These are phyloP conservation scores for Pythium dissotocum DNA, from an alignment of 352 stramenopile species.

Conservation along the genomic window DNA sequence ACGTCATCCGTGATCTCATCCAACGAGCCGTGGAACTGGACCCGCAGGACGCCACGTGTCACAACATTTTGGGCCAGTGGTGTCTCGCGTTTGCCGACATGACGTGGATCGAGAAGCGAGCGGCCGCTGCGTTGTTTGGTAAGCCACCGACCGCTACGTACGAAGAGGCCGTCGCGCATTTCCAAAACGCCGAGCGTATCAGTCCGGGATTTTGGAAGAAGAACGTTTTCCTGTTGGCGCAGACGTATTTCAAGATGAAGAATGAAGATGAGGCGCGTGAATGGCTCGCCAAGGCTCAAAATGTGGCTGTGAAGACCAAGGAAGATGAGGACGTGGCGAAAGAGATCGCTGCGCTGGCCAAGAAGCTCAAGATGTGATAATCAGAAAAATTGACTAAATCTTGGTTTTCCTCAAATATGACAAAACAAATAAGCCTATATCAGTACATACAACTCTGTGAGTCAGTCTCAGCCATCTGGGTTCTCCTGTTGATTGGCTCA, in stretches of 20 bases:
- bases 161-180: slow-evolving; percentile 58
- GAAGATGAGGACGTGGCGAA: slow-evolving; percentile 57
- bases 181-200: slow-evolving; percentile 54
- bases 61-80: slow-evolving; percentile 79
- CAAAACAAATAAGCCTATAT: slow-evolving; percentile 5
- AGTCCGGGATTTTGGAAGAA: slow-evolving; percentile 81
- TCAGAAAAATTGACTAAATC: background rate
- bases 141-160: slow-evolving; percentile 58
- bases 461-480: slow-evolving; percentile 10
- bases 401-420: background rate
- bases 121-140: slow-evolving; percentile 67
- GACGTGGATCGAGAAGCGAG: slow-evolving; percentile 73
- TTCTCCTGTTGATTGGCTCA: slow-evolving; percentile 17
- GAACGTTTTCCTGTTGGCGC: slow-evolving; percentile 62
- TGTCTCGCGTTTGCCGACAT: slow-evolving; percentile 79
- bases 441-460: slow-evolving; percentile 10
- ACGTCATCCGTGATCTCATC: slow-evolving; percentile 68
- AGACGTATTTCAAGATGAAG: slow-evolving; percentile 78
- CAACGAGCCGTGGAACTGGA: slow-evolving; percentile 74
- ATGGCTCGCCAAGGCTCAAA: slow-evolving; percentile 53
- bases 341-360: slow-evolving; percentile 44
- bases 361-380: slow-evolving; percentile 37
- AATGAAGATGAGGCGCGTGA: slow-evolving; percentile 31
- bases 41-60: slow-evolving; percentile 51
- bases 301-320: slow-evolving; percentile 54